Evolutionary conservation across 2,329 filamentous ascomycete genomes (phyloP).

Genomic region (Colletotrichum cuscutae): DNA sequence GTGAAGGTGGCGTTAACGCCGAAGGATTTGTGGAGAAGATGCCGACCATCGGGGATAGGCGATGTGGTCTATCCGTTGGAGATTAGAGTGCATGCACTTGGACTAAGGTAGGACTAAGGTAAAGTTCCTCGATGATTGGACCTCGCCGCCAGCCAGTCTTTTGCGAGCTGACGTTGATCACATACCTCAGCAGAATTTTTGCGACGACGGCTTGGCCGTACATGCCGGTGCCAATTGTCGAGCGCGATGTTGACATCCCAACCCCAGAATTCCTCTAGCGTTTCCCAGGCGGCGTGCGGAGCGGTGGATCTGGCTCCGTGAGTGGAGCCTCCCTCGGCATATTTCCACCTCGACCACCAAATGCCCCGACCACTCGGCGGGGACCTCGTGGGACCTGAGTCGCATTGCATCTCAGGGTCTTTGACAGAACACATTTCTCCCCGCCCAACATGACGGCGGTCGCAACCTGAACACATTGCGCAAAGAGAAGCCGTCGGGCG

Average conservation of each 20-base stretch:
- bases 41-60: conserved; percentile 28
- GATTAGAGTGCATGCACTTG: neutral
- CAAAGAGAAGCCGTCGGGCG: conserved; percentile 20
- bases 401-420: conserved; percentile 18
- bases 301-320: conserved; percentile 10
- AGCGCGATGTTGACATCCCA: neutral
- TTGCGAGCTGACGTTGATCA: neutral
- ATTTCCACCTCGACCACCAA: conserved; percentile 18
- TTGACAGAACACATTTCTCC: conserved; percentile 13
- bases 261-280: conserved; percentile 14
- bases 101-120: neutral
- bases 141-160: neutral
- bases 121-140: neutral
- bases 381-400: conserved; percentile 28
- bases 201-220: neutral
- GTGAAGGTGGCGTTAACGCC: conserved; percentile 9
- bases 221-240: neutral
- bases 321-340: conserved; percentile 28
- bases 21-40: neutral
- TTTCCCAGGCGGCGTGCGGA: neutral
- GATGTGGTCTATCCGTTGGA: conserved; percentile 17
- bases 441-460: conserved; percentile 10
- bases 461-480: conserved; percentile 9
- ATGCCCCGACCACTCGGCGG: conserved; percentile 28
- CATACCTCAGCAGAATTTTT: neutral